Evolutionary conservation across 139 green algal species (phyloP), one percentile per base, ranked within the genome.

Genomic region (Trebouxia sp.): DNA sequence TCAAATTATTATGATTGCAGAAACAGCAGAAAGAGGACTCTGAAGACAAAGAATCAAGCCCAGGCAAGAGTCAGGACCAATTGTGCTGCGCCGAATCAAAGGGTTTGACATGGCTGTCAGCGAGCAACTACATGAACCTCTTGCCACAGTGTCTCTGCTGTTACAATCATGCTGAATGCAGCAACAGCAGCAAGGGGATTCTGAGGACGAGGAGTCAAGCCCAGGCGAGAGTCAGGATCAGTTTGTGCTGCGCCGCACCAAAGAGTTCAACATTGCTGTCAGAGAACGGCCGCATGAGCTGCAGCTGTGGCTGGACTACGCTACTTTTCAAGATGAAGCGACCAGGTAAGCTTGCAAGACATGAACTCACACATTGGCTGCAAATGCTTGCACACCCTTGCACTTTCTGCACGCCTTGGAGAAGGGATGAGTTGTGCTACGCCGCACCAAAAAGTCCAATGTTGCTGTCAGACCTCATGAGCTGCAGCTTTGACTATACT

Each of bases 301-400:
- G 48, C 75, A 90, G 79, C 76, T 96, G 17, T 98, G 94, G 94
- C 87, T 98, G 39, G 85, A 91, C 65, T 97, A 94, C 85, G 93
- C 94, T 5, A 76, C 76, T 0, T 97, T 96, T 72, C 94, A 97
- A 85, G 89, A 86, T 75, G 62, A 79, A 32, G 14, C 41, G 7
- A 30, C 37, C 66, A 74, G 37, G 79, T 83, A 12, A 5, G 77
- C 11, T 24, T 41, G 14, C n/a, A n/a, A n/a, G n/a, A n/a, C n/a
- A n/a, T n/a, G n/a, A n/a, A n/a, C n/a, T n/a, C n/a, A n/a, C n/a
- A n/a, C n/a, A n/a, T n/a, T n/a, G n/a, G n/a, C n/a, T n/a, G n/a
- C n/a, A n/a, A n/a, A n/a, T n/a, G n/a, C n/a, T n/a, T n/a, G n/a
- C n/a, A n/a, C n/a, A n/a, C n/a, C n/a, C n/a, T n/a, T n/a, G n/a